Evolutionary conservation across 306 rosid species (phyloP), one percentile per base, ranked within the genome.

Genomic region (Spatholobus suberectus): DNA sequence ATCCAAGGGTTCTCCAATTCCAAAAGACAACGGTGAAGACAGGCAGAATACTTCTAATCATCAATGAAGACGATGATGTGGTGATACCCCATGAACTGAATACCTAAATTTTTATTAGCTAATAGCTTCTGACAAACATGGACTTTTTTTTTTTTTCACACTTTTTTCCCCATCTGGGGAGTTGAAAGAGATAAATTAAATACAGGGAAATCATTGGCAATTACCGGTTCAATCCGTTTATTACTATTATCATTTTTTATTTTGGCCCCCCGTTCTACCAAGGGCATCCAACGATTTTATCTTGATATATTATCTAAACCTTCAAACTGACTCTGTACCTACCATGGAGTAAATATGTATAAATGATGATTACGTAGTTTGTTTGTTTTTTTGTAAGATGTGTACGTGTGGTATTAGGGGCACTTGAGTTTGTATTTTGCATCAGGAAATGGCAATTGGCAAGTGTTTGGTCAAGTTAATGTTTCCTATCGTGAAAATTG

Each of bases 1-100:
- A 74, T 68, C 87, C 49, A 66, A 78, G 79, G 73, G 86, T 81
- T 86, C 92, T 75, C 26, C 87, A 82, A 14, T 82, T 82, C 61
- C 81, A 46, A 82, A 77, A 17, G 88, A 79, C 15, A 10, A 51
- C 12, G 59, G 26, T 26, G 51, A 66, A 75, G 54, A 57, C 84
- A 55, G 83, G 54, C 88, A 85, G 26, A 76, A 82, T 70, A 61
- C 81, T 82, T 82, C 87, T 67, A 21, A 82, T 76, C 66, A 87
- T 81, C 71, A 78, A 49, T 79, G 80, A 90, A 85, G 65, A 54
- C 37, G 73, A n/a, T n/a, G n/a, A n/a, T n/a, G n/a, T n/a, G n/a
- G n/a, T n/a, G n/a, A n/a, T n/a, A n/a, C n/a, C n/a, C n/a, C n/a
- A n/a, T n/a, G n/a, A n/a, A n/a, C n/a, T n/a, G n/a, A n/a, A n/a